Base-by-base conservation (phyloP, 2,329 filamentous ascomycete genomes). In the Colletotrichum musae region DNA sequence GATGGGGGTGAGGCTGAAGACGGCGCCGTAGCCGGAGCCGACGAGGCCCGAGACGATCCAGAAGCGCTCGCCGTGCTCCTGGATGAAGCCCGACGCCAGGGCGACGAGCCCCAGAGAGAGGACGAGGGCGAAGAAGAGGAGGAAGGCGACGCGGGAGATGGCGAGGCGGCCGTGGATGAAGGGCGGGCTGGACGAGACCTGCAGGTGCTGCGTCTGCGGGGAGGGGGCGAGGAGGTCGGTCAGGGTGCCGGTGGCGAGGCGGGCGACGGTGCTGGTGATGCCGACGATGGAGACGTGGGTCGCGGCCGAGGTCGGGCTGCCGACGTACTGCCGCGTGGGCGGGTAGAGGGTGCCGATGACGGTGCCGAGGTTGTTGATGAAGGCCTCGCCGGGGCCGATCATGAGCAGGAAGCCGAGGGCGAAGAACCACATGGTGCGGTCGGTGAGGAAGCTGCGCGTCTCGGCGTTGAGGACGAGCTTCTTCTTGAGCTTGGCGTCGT, bases 321-420 rank as follows among this genome's bases (percentile, higher is more conserved):
- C 77, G 4, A 78, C 73, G 57, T 80, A 78, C 53, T 83, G 78
- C 18, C 86, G 77, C 6, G 82, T 79, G 18, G 89, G 90, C 15
- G 87, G 88, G 52, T 93, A 93, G 4, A 98, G 85, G 0, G 95
- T 97, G 73, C 93, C 92, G 74, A 98, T 95, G 70, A 99, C 92
- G 26, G 95, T 98, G 43, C 96, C 96, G 10, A 99, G 85, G 75
- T 98, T 99, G 82, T 98, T 99, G 82, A 98, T 94, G 79, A 98
- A 99, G 12, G 95, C 93, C 81, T 99, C 96, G n/a, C 95, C 95
- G 0, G 96, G 95, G 0, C 96, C 96, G 62, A 95, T 93, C 74
- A 97, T 93, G 71, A 98, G 88, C 80, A 98, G 94, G 81, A 99
- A 98, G 21, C 94, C 95, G 1, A 91, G 84, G 0, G 95, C 94